phyloP scores from a whole-genome alignment of 2,329 filamentous ascomycete genomes.

The Fusarium begoniae region DNA sequence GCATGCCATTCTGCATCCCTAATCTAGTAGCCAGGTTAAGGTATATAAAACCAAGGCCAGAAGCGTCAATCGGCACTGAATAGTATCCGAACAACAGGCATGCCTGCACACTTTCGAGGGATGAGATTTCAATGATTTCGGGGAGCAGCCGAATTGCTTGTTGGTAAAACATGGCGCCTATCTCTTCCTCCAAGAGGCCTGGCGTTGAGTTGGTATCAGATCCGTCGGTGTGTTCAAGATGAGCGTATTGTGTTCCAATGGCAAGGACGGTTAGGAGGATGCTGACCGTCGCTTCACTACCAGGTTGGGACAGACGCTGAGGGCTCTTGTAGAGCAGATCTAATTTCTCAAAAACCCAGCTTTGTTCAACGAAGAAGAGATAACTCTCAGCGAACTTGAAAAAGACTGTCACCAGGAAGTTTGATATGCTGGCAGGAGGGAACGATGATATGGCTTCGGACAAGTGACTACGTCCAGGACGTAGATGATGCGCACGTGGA shows the following conservation, averaged over 20 bases:
- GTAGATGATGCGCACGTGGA: background rate
- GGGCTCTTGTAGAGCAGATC: background rate
- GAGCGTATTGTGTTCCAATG: background rate
- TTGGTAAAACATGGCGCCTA: constrained; percentile 1
- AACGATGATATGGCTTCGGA: background rate
- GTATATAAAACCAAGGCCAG: background rate
- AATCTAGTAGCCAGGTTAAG: background rate
- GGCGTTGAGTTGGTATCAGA: background rate
- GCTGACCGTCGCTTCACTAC: background rate
- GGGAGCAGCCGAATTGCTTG: background rate
- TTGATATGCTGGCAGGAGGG: background rate
- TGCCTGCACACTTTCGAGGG: constrained; percentile 1
- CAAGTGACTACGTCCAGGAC: background rate
- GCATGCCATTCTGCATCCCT: constrained; percentile 4
- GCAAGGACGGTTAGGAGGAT: background rate
- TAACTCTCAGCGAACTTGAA: constrained; percentile 3
- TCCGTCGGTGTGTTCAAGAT: background rate
- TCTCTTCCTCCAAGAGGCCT: background rate
- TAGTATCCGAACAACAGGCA: constrained; percentile 1
- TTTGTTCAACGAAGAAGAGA: background rate
- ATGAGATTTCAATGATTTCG: background rate
- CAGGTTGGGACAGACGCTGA: background rate
- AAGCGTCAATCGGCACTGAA: background rate
- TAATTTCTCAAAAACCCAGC: background rate
- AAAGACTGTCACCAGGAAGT: background rate